These are phyloP conservation scores for Claviceps africana DNA, from an alignment of 2,329 filamentous ascomycete genomes.

Conservation along the genomic window DNA sequence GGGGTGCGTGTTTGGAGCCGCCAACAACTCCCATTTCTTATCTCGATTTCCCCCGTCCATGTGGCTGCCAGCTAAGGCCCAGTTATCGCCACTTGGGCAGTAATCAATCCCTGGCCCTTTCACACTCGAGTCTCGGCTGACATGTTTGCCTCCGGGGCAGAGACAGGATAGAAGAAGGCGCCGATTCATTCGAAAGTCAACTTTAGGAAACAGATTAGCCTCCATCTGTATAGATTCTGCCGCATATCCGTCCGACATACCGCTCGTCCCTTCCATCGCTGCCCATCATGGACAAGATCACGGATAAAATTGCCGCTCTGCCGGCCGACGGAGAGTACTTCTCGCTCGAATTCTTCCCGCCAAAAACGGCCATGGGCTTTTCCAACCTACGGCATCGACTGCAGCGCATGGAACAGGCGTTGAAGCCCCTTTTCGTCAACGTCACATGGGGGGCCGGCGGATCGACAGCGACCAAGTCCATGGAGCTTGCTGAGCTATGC, in stretches of 20 bases:
- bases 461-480: constrained; percentile 76
- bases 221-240: neutral
- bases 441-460: constrained; percentile 97
- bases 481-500: constrained; percentile 89
- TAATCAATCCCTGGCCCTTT: too few species aligned
- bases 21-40: neutral
- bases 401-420: constrained; percentile 82
- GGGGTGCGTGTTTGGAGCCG: neutral
- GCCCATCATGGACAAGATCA: constrained; percentile 65
- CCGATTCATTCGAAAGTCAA: neutral
- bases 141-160: too few species aligned
- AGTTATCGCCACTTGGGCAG: too few species aligned
- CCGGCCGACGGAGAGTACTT: constrained; percentile 74
- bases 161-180: neutral
- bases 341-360: constrained; percentile 97
- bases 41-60: neutral
- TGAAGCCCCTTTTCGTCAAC: constrained; percentile 87
- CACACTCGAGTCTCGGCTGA: too few species aligned
- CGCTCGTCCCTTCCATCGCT: neutral
- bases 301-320: constrained; percentile 85
- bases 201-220: too few species aligned
- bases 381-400: constrained; percentile 86
- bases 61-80: too few species aligned
- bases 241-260: neutral
- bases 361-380: constrained; percentile 92